Evolutionary conservation across 192 early-diverging fungal species (phyloP), one percentile per base, ranked within the genome.

Genomic region (Coemansia sp.): DNA sequence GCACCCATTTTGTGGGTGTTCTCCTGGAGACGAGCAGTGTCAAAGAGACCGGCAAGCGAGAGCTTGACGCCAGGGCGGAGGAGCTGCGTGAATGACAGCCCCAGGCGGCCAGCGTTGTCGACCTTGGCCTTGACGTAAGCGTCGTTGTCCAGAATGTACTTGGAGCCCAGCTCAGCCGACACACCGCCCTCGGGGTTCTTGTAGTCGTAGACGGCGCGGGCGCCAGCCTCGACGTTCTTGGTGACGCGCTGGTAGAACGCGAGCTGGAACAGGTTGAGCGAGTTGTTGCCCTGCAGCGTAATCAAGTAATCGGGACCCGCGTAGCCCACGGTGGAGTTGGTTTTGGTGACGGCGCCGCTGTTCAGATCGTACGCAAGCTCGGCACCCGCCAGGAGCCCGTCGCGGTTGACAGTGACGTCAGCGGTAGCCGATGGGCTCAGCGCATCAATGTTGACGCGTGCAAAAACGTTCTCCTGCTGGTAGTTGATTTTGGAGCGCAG

Each of bases 201-300:
- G 80, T 90, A 87, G 73, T 92, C 89, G 89, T 93, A 99, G 67
- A 89, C 85, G 61, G 96, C 95, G 74, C 91, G 91, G 63, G 90
- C 96, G 79, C 94, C 95, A 64, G 95, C 95, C 85, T 99, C 95
- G 71, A 98, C 88, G 57, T 90, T 87, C 64, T 85, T 58, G 76
- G 86, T 92, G 62, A 99, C 92, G 67, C 92, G 92, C 87, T 99
- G 97, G 91, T 91, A 97, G 92, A 96, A 96, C 11, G 95, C 91
- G 57, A 94, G 91, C 67, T 95, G 83, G 85, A 93, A 95, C 73
- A 87, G 71, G 85, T 84, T 87, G 74, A 98, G 86, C 36, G 90
- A 90, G 90, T 96, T 95, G 73, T 88, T 87, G 80, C 93, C 93
- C 76, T 93, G 90, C 56, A 99, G 79, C 58, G 93, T 84, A 63